Evolutionary conservation across 345 rosid genomes (phyloP).

Genomic region (Firmiana major): DNA sequence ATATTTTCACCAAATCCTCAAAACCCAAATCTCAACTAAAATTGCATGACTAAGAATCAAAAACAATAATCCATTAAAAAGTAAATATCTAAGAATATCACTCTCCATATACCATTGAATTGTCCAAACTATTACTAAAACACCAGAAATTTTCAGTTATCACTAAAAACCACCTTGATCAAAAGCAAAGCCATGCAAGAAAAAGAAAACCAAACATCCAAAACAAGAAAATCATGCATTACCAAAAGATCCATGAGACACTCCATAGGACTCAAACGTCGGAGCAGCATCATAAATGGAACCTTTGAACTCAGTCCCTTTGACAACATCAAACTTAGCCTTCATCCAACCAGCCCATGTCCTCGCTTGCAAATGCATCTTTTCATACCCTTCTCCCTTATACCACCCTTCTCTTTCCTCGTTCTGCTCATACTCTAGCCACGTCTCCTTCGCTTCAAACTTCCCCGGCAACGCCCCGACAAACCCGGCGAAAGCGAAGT

Average conservation of each 20-base stretch:
- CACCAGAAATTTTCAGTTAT: background rate
- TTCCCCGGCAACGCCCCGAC: constrained; percentile 55
- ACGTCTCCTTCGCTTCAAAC: constrained; percentile 45
- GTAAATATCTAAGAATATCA: background rate
- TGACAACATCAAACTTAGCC: constrained; percentile 33
- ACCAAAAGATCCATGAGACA: constrained; percentile 90
- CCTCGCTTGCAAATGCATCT: constrained; percentile 71
- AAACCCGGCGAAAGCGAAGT: constrained; percentile 70
- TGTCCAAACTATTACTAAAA: background rate
- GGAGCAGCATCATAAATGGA: constrained; percentile 77
- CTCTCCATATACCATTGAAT: constrained; percentile 1
- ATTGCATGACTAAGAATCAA: background rate
- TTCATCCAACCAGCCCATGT: constrained; percentile 69
- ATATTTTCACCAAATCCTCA: background rate
- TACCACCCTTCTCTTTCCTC: constrained; percentile 86
- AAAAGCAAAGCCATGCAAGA: background rate
- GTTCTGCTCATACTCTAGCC: constrained; percentile 50
- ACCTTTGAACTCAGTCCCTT: constrained; percentile 52
- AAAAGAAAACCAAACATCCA: background rate
- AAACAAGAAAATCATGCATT: constrained; percentile 2
- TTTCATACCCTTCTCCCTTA: constrained; percentile 53
- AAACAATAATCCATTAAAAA: background rate
- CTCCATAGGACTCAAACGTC: constrained; percentile 70
- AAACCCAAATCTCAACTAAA: background rate
- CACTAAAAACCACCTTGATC: background rate